Base-by-base conservation (phyloP, 352 stramenopile genomes). In the Pilasporangium apinafurcum region DNA sequence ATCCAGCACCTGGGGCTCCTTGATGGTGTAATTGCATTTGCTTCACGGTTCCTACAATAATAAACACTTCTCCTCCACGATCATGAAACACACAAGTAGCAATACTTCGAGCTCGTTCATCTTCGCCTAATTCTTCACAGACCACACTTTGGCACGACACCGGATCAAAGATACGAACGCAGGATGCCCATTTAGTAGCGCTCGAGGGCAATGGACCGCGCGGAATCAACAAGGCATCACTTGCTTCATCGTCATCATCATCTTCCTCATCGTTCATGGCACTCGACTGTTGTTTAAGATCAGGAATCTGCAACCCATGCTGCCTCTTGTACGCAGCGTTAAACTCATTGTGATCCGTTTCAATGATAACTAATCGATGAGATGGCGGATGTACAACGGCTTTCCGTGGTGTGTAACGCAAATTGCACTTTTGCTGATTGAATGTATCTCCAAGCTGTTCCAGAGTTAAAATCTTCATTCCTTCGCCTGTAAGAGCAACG, bases 321-420 rank as follows among this genome's bases (percentile, higher is more conserved):
- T 90, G 53, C 25, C 78, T 67, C 48, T 98, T 97, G 58, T 98
- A 92, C 31, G 90, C 83, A 26, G 86, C 73, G 31, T 83, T 91
- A 45, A 90, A 97, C 33, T 98, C 92, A 59, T 99, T 98, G 59
- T 97, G 91, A 58, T 99, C 97, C 35, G 85, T 96, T 69, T 99
- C 96, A 42, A 99, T 89, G n/a, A 99, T 65, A 27, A 98, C 74
- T 2, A 99, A 61, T 33, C 96, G 72, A 42, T 89, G 68, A 8
- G 76, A 86, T 10, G 74, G 58, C 7, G 81, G 82, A 36, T 99
- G 74, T 8, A 98, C 57, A 2, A 96, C 90, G 36, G 98, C 96
- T 59, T 96, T 85, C 37, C 96, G 89, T 30, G 97, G 97, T 4
- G 97, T 99, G 68, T 99, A 99, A 13, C 95, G 75, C n/a, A 99